phyloP scores from a whole-genome alignment of 2,329 filamentous ascomycete genomes.

The Penicillium sp. region DNA sequence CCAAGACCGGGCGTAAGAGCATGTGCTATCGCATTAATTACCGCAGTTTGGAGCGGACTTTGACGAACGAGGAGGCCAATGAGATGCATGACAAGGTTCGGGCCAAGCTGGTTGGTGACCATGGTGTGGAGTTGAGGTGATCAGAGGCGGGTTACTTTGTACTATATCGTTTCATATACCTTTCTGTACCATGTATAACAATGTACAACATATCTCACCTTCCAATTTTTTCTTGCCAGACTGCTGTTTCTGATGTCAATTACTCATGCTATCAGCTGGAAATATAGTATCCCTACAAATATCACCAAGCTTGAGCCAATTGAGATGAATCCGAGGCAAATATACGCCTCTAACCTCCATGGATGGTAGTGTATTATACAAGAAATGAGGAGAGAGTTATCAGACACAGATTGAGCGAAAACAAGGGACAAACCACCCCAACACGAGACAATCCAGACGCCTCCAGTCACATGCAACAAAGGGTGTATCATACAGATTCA shows the following conservation, averaged over 20 bases:
- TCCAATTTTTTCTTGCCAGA: too few relatives aligned
- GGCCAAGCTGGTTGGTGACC: constrained; percentile 63
- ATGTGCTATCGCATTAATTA: constrained; percentile 94
- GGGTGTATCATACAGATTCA: constrained; percentile 37
- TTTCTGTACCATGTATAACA: not conserved
- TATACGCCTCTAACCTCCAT: constrained; percentile 7
- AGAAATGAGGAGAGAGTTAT: constrained; percentile 35
- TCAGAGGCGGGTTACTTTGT: not conserved
- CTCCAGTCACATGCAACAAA: constrained; percentile 31
- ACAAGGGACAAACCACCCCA: constrained; percentile 21
- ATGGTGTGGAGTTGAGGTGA: constrained; percentile 78
- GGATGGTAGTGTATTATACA: constrained; percentile 33
- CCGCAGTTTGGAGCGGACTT: constrained; percentile 83
- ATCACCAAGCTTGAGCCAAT: not conserved
- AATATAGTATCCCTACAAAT: not conserved
- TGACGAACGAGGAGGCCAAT: constrained; percentile 82
- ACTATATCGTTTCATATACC: not conserved
- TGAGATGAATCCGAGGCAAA: constrained; percentile 7
- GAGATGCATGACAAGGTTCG: constrained; percentile 70
- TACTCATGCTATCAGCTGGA: not conserved
- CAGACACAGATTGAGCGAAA: constrained; percentile 19
- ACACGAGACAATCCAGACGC: constrained; percentile 31
- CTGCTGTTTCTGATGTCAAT: not conserved
- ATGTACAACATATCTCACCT: not conserved
- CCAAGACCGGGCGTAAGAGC: constrained; percentile 78